A percentile compares a stretch with the other conserved stretches of the same genome.
Evolutionary conservation across 106 monocot genomes (phyloP).

Genomic region (Dendrobium nobile): DNA sequence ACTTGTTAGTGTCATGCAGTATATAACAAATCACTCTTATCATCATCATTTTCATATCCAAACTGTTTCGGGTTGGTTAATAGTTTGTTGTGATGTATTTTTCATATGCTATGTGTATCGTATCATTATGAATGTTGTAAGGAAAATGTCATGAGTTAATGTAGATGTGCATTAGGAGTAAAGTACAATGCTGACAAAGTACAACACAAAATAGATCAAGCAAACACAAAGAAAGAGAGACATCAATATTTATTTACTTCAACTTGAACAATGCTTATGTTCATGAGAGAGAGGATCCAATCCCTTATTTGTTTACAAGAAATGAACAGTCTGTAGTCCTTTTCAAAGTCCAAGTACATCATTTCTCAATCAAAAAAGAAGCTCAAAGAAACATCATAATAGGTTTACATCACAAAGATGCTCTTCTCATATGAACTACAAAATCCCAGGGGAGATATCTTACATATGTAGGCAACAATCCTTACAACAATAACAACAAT

Average conservation of each 20-base stretch:
- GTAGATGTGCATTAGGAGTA: neutral
- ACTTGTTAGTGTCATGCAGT: neutral
- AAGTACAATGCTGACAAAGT: neutral
- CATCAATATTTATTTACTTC: neutral
- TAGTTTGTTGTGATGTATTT: neutral
- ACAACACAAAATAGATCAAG: neutral
- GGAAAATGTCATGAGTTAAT: neutral
- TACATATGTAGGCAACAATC: too few species aligned
- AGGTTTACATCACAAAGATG: neutral
- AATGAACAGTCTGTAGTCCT: neutral
- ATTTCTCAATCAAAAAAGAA: neutral
- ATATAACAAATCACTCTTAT: neutral
- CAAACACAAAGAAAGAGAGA: neutral
- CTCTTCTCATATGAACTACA: neutral
- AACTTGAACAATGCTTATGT: neutral
- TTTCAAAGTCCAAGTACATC: neutral
- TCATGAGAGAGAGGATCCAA: neutral
- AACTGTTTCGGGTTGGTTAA: neutral
- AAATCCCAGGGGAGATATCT: neutral
- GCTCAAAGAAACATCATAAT: neutral
- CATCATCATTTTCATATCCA: neutral
- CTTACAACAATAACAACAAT: too few species aligned
- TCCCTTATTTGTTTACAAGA: neutral
- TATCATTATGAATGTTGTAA: neutral
- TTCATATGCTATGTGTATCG: neutral